A percentile compares a stretch with the other conserved stretches of the same genome.
phyloP scores from a whole-genome alignment of 139 green algal species.

The Chlorella vulgaris region DNA sequence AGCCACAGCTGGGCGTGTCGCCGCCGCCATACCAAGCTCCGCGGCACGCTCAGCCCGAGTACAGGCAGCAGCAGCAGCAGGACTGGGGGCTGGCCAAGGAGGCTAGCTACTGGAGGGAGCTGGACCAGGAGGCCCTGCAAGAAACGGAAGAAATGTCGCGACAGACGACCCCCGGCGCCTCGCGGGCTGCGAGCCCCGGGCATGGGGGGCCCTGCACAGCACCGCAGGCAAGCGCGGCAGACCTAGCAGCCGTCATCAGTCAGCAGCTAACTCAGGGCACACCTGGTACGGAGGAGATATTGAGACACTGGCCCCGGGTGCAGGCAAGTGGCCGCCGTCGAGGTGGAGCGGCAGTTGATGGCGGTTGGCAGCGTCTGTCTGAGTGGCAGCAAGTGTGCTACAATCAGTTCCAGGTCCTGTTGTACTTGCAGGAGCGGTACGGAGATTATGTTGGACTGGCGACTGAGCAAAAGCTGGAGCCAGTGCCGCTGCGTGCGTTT shows the following conservation, averaged over 20 bases:
- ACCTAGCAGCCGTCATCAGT: slow-evolving; percentile 15
- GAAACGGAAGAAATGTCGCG: slow-evolving; percentile 1
- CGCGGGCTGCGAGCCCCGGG: not conserved
- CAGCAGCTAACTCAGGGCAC: slow-evolving; percentile 20
- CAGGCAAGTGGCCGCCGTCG: too few species aligned
- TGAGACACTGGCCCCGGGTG: slow-evolving; percentile 24
- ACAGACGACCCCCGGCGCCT: slow-evolving; percentile 3
- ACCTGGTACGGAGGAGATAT: slow-evolving; percentile 3
- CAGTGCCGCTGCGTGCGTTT: slow-evolving; percentile 2
- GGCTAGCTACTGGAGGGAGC: not conserved
- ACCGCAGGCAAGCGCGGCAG: not conserved
- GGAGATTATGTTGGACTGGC: not conserved
- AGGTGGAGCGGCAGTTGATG: not conserved
- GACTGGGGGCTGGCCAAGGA: not conserved
- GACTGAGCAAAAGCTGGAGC: slow-evolving; percentile 20
- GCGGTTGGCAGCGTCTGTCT: not conserved
- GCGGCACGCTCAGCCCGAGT: not conserved
- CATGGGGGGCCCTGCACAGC: not conserved
- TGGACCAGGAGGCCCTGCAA: slow-evolving; percentile 20
- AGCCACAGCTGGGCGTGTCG: not conserved
- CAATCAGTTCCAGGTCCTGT: too few species aligned
- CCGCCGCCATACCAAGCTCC: not conserved
- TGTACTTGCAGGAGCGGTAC: slow-evolving; percentile 26
- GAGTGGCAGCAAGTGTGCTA: too few species aligned
- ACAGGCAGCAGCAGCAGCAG: not conserved